These are phyloP conservation scores for Dispira parvispora DNA, from an alignment of 192 early-diverging fungal species.

Conservation along the genomic window DNA sequence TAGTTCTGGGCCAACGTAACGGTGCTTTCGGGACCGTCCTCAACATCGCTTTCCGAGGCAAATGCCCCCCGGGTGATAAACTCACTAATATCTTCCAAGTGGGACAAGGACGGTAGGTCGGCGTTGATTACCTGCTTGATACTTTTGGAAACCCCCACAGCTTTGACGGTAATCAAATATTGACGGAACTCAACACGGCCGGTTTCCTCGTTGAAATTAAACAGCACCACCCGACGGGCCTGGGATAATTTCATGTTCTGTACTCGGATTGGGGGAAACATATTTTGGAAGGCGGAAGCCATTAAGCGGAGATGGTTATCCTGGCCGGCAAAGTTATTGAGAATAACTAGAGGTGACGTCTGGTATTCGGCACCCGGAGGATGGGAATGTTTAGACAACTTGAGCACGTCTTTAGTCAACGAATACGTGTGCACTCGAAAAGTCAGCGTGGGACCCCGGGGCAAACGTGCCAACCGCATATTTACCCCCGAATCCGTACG, in stretches of 20 bases:
- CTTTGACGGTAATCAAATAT: constrained; percentile 74
- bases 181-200: constrained; percentile 84
- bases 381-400: constrained; percentile 60
- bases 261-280: constrained; percentile 93
- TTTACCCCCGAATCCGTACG: constrained; percentile 65
- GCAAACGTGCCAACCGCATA: constrained; percentile 69
- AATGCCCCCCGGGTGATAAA: constrained; percentile 73
- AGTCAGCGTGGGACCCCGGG: constrained; percentile 83
- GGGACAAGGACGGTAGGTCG: constrained; percentile 57
- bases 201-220: constrained; percentile 76
- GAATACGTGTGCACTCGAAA: constrained; percentile 73
- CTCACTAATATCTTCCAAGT: constrained; percentile 82
- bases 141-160: constrained; percentile 76
- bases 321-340: constrained; percentile 26
- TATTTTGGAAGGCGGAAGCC: constrained; percentile 87
- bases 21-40: constrained; percentile 76
- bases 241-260: constrained; percentile 84
- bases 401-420: constrained; percentile 64
- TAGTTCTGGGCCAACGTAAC: constrained; percentile 74
- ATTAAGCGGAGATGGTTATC: constrained; percentile 73
- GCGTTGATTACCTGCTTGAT: constrained; percentile 62
- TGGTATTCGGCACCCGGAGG: constrained; percentile 61
- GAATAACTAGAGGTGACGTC: constrained; percentile 53
- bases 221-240: constrained; percentile 78
- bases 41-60: constrained; percentile 80